phyloP scores from a whole-genome alignment of 2,329 filamentous ascomycete species.

The Trichoderma sp. region DNA sequence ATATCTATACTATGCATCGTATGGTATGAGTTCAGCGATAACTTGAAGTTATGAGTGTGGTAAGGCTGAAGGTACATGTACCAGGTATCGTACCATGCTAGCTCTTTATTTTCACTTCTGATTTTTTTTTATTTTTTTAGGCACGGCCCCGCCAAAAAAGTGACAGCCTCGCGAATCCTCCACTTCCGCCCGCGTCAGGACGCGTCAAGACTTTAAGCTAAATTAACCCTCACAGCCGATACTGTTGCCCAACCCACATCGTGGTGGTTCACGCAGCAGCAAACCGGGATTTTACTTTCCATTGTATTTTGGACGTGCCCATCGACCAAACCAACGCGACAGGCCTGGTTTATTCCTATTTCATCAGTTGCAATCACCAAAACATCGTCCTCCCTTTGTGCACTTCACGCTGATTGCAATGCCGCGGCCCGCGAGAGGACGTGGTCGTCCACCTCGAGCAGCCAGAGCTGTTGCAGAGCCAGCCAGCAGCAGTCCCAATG shows the following conservation, averaged over 20 bases:
- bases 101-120: background rate
- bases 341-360: background rate
- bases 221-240: constrained; percentile 16
- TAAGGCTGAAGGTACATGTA: constrained; percentile 22
- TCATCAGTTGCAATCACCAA: background rate
- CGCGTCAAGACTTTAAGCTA: constrained; percentile 30
- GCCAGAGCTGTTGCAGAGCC: constrained; percentile 22
- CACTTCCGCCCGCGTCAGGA: constrained; percentile 28
- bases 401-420: constrained; percentile 23
- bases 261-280: background rate
- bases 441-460: constrained; percentile 28
- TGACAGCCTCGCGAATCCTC: constrained; percentile 18
- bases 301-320: background rate
- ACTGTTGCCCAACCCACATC: constrained; percentile 9
- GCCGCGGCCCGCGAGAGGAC: constrained; percentile 33
- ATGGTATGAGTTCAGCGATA: too few relatives aligned
- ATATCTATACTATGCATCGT: background rate
- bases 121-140: background rate
- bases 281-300: background rate
- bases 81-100: background rate
- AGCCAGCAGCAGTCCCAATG: background rate
- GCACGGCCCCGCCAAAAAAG: background rate
- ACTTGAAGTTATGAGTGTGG: background rate
- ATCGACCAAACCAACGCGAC: background rate
- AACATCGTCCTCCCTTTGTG: background rate